These are phyloP conservation scores for Turritis glabra DNA, from an alignment of 345 rosid genomes.

Conservation along the genomic window DNA sequence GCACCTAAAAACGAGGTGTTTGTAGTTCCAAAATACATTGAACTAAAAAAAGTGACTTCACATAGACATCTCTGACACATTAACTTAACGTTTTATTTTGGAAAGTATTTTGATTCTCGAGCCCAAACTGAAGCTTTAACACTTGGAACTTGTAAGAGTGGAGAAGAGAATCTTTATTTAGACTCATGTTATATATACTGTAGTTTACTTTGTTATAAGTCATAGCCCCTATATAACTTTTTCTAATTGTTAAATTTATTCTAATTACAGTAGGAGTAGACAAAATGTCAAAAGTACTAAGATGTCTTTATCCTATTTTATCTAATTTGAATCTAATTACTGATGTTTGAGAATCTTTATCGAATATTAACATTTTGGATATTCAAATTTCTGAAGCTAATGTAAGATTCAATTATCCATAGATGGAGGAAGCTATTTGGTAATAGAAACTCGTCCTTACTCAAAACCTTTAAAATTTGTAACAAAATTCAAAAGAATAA, in stretches of 20 bases:
- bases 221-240: not conserved
- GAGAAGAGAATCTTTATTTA: not conserved
- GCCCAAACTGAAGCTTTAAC: slow-evolving; percentile 30
- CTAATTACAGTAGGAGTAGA: not conserved
- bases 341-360: not conserved
- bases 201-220: not conserved
- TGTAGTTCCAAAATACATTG: slow-evolving; percentile 30
- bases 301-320: not conserved
- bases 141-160: slow-evolving; percentile 41
- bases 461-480: not conserved
- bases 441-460: not conserved
- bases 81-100: slow-evolving; percentile 18
- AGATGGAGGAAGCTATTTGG: not conserved
- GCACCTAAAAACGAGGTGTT: not conserved
- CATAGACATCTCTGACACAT: slow-evolving; percentile 22
- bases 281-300: not conserved
- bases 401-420: not conserved
- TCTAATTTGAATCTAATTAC: not conserved
- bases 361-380: not conserved
- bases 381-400: not conserved
- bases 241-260: not conserved
- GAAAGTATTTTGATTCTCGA: slow-evolving; percentile 33
- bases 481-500: not conserved
- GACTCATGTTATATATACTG: not conserved
- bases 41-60: slow-evolving; percentile 20